Conservation (phyloP, 345 rosid genomes). For the Eutrema heterophyllum region DNA sequence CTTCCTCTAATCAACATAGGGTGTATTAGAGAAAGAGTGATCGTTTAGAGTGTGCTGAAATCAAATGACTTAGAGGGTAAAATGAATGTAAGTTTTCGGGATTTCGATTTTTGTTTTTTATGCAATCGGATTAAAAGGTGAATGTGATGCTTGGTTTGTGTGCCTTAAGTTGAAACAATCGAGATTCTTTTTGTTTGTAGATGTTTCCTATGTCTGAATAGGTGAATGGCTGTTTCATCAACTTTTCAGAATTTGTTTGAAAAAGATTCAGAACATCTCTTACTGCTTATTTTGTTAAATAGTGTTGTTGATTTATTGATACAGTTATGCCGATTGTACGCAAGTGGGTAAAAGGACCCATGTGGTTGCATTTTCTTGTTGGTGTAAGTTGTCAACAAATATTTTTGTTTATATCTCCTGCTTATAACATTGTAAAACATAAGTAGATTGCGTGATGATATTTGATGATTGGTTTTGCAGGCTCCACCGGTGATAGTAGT, state of each 20-base stretch:
- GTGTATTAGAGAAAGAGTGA: background rate
- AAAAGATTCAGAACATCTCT: background rate
- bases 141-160: background rate
- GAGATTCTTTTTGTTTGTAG: background rate
- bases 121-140: background rate
- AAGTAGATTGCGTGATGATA: background rate
- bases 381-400: conserved; percentile 48
- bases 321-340: conserved; percentile 74
- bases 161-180: background rate
- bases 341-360: conserved; percentile 57
- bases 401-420: background rate
- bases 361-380: conserved; percentile 87
- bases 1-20: background rate
- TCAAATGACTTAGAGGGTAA: background rate
- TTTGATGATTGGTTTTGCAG: conserved; percentile 34
- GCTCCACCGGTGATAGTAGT: conserved; percentile 82
- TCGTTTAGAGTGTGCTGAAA: too few species aligned
- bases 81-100: background rate
- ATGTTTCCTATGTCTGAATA: background rate
- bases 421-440: background rate
- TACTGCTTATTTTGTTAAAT: background rate
- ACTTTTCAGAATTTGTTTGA: background rate
- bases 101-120: background rate
- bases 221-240: background rate
- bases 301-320: background rate